Percentiles rank a stretch among this genome's conserved stretches.
Conservation (phyloP, 1,284 basidiomycete genomes). For the Ustilago sp. region DNA sequence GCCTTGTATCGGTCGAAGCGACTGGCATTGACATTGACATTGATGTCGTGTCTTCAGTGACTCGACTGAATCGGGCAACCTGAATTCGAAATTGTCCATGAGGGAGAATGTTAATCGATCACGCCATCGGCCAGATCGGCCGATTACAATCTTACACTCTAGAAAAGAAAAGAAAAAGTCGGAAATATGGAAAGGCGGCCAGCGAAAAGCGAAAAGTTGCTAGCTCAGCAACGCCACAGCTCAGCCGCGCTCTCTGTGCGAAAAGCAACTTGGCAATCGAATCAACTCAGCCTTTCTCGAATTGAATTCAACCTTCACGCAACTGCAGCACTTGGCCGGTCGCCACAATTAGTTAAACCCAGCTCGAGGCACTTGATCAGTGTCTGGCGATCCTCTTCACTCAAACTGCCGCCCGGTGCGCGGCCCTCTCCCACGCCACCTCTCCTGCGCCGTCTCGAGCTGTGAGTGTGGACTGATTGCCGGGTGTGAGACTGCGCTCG, state of each 20-base stretch:
- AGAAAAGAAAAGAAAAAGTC: not conserved
- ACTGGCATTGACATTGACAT: not conserved
- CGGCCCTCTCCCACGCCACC: not conserved
- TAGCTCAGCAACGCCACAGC: conserved; percentile 2
- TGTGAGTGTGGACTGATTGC: not conserved
- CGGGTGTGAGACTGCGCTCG: conserved; percentile 4
- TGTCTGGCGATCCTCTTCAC: conserved; percentile 6
- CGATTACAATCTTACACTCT: conserved; percentile 8
- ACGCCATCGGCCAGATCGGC: conserved; percentile 12
- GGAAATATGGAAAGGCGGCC: not conserved
- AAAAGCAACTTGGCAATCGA: conserved; percentile 18
- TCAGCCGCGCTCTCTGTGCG: conserved; percentile 3
- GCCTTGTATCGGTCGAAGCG: not conserved
- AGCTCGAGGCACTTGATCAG: conserved; percentile 14
- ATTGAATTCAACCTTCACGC: not conserved
- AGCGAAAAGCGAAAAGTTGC: too few species aligned
- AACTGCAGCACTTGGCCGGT: not conserved
- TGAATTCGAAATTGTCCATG: conserved; percentile 4
- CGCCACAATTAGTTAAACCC: conserved; percentile 8
- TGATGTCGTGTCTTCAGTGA: not conserved
- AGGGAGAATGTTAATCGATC: conserved; percentile 1
- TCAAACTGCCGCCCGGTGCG: conserved; percentile 24
- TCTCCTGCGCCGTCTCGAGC: not conserved
- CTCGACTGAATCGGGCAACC: conserved; percentile 1
- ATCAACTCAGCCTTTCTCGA: conserved; percentile 9